Evolutionary conservation across 2,329 filamentous ascomycete genomes (phyloP).

Genomic region (Aspergillus tamarii): DNA sequence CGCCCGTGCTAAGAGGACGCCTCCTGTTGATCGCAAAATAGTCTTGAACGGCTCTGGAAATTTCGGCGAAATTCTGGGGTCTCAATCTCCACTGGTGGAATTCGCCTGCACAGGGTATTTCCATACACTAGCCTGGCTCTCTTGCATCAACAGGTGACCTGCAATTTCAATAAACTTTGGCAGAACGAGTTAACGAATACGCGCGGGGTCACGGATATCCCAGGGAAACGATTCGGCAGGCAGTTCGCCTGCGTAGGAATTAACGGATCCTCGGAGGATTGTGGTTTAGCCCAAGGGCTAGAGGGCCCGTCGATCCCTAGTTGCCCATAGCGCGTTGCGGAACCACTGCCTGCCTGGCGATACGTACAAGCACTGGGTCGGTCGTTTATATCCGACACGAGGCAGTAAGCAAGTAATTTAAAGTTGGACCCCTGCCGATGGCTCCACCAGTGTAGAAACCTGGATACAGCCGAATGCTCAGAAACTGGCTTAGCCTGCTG

Average conservation of each 20-base stretch:
- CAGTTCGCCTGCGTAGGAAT: background rate
- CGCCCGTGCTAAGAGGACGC: background rate
- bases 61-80: background rate
- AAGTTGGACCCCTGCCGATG: constrained; percentile 14
- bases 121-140: background rate
- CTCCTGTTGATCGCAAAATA: constrained; percentile 9
- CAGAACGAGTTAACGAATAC: background rate
- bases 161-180: constrained; percentile 4
- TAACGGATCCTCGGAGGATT: background rate
- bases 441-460: constrained; percentile 1
- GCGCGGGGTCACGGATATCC: background rate
- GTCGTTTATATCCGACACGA: background rate
- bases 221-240: background rate
- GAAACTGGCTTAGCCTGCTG: constrained; percentile 5
- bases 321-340: constrained; percentile 2
- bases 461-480: background rate
- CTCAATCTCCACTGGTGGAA: background rate
- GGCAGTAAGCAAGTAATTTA: constrained; percentile 4
- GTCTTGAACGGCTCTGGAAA: background rate
- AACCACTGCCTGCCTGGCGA: background rate
- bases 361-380: background rate
- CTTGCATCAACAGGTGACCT: background rate
- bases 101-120: background rate
- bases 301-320: background rate
- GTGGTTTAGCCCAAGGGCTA: constrained; percentile 1